Percentiles rank a stretch among this genome's conserved stretches.
Conservation (phyloP, 192 early-diverging fungal genomes). For the Coemansia sp. region DNA sequence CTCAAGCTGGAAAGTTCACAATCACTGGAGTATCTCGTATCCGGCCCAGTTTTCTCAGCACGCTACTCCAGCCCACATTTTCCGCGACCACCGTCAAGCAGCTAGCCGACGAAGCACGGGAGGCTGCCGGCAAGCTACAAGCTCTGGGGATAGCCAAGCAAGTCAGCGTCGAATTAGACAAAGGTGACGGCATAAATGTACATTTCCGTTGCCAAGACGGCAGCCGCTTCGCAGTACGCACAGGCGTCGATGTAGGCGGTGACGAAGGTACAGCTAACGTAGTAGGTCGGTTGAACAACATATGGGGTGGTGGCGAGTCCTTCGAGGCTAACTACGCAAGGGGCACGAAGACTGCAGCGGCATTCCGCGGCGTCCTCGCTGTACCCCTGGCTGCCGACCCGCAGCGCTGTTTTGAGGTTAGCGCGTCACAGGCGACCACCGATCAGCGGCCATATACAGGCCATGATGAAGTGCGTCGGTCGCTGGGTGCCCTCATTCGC, state of each 20-base stretch:
- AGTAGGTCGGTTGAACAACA: slow-evolving; percentile 76
- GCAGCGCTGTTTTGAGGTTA: slow-evolving; percentile 64
- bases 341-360: slow-evolving; percentile 71
- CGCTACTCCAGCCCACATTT: slow-evolving; percentile 19
- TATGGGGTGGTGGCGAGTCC: slow-evolving; percentile 87
- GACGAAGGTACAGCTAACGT: slow-evolving; percentile 82
- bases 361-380: slow-evolving; percentile 63
- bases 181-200: slow-evolving; percentile 62
- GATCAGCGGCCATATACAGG: slow-evolving; percentile 68
- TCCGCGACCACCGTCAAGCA: slow-evolving; percentile 27
- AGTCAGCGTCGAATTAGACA: slow-evolving; percentile 27
- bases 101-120: slow-evolving; percentile 31
- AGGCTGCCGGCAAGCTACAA: slow-evolving; percentile 41
- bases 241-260: slow-evolving; percentile 90
- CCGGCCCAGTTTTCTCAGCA: slow-evolving; percentile 25
- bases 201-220: slow-evolving; percentile 72
- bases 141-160: slow-evolving; percentile 46
- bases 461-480: slow-evolving; percentile 74
- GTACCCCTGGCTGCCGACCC: slow-evolving; percentile 77
- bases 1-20: slow-evolving; percentile 8
- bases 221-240: slow-evolving; percentile 73
- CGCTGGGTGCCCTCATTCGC: slow-evolving; percentile 50
- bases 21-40: slow-evolving; percentile 35
- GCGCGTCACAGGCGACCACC: slow-evolving; percentile 65
- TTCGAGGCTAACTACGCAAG: slow-evolving; percentile 74